phyloP scores from a whole-genome alignment of 805 yeast species.

The Candida incommunis region DNA sequence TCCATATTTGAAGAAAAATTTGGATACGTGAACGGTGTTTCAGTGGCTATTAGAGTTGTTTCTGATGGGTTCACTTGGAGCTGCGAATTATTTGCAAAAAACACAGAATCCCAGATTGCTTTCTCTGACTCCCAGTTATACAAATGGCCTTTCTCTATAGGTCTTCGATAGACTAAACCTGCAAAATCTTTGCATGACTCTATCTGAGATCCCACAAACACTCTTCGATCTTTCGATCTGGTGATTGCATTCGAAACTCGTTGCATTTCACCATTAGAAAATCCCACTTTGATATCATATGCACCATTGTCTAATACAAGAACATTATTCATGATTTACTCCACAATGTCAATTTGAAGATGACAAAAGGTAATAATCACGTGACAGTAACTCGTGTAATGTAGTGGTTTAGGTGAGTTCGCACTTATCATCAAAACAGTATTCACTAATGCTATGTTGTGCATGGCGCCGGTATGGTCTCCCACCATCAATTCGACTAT shows the following conservation, averaged over 20 bases:
- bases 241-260: conserved; percentile 56
- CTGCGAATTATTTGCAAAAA: conserved; percentile 31
- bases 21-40: conserved; percentile 71
- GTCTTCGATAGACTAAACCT: conserved; percentile 60
- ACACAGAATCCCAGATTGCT: conserved; percentile 77
- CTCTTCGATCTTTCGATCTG: conserved; percentile 58
- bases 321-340: no score
- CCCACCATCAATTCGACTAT: no score
- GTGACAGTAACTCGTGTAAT: no score
- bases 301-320: conserved; percentile 85
- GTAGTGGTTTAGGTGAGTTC: no score
- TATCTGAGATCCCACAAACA: conserved; percentile 61
- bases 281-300: conserved; percentile 60
- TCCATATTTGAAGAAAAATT: conserved; percentile 73
- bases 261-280: conserved; percentile 27
- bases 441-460: no score
- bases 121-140: conserved; percentile 85
- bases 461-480: no score
- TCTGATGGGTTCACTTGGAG: conserved; percentile 28
- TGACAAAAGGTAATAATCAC: no score
- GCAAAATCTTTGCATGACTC: conserved; percentile 55
- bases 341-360: no score
- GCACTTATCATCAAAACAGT: no score
- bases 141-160: conserved; percentile 78
- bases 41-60: conserved; percentile 56